Percentiles rank a stretch among this genome's conserved stretches.
phyloP scores from a whole-genome alignment of 345 rosid genomes.

The Bruguiera gymnorhiza region DNA sequence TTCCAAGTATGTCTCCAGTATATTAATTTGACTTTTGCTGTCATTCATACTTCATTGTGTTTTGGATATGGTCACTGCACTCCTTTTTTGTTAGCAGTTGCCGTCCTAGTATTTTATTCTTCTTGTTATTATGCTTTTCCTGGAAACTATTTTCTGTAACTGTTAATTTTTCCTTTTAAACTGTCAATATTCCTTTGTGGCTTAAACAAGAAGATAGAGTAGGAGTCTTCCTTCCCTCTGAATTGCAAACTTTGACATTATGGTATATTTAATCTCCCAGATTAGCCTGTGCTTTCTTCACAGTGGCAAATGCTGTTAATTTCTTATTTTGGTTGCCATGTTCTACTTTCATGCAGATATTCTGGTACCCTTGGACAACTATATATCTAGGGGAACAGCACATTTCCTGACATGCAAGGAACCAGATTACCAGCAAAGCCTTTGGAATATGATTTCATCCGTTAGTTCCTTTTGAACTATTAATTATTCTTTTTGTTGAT shows the following conservation, averaged over 20 bases:
- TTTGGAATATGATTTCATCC: conserved; percentile 85
- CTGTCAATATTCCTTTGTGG: too few species aligned
- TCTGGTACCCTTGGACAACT: conserved; percentile 95
- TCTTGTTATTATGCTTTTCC: background rate
- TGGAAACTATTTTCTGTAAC: background rate
- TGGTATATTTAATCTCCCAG: background rate
- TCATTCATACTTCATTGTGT: background rate
- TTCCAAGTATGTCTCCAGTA: conserved; percentile 55
- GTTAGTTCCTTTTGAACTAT: conserved; percentile 43
- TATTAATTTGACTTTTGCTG: background rate
- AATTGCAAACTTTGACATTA: background rate
- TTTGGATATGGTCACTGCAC: background rate
- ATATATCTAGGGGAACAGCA: conserved; percentile 86
- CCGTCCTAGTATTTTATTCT: background rate
- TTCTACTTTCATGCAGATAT: conserved; percentile 54
- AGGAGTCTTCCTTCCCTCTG: background rate
- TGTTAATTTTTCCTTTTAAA: background rate
- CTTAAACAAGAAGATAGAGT: background rate
- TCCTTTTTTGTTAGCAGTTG: background rate
- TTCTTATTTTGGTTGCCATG: conserved; percentile 3
- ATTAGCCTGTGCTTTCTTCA: background rate
- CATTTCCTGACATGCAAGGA: conserved; percentile 88
- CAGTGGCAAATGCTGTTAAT: background rate
- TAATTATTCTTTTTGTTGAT: background rate
- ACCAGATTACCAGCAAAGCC: conserved; percentile 94